phyloP scores from a whole-genome alignment of 495 filamentous ascomycete genomes.

The Cercophora samala region DNA sequence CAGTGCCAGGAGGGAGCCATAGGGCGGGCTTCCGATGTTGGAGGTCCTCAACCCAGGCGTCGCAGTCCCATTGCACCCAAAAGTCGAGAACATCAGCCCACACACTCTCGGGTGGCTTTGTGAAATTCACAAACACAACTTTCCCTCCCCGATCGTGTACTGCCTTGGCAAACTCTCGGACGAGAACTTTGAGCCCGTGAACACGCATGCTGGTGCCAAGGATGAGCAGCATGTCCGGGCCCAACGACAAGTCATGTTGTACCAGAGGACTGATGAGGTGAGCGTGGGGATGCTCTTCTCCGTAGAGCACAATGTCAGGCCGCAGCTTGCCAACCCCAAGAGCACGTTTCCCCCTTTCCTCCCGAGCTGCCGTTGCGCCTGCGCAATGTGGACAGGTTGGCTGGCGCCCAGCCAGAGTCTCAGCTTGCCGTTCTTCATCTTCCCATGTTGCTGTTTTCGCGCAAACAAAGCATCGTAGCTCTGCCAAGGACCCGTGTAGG shows the following conservation, averaged over 20 bases:
- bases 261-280: slow-evolving; percentile 59
- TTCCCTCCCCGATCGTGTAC: slow-evolving; percentile 61
- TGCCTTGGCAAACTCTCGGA: slow-evolving; percentile 66
- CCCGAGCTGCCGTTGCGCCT: slow-evolving; percentile 52
- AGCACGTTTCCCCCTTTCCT: slow-evolving; percentile 59
- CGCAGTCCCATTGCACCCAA: slow-evolving; percentile 69
- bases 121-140: slow-evolving; percentile 66
- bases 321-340: slow-evolving; percentile 59
- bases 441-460: slow-evolving; percentile 59
- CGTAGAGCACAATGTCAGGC: slow-evolving; percentile 70
- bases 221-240: slow-evolving; percentile 63
- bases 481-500: slow-evolving; percentile 60
- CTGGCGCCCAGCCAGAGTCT: slow-evolving; percentile 55
- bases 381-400: slow-evolving; percentile 62
- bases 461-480: slow-evolving; percentile 61
- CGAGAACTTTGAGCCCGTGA: slow-evolving; percentile 64
- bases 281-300: slow-evolving; percentile 65
- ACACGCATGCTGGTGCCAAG: slow-evolving; percentile 67
- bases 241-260: slow-evolving; percentile 58
- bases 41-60: slow-evolving; percentile 63
- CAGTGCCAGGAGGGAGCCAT: slow-evolving; percentile 49
- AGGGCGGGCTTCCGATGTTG: slow-evolving; percentile 53
- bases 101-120: slow-evolving; percentile 61
- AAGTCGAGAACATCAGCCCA: slow-evolving; percentile 68
- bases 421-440: slow-evolving; percentile 44